Base-by-base conservation (phyloP, 2,329 filamentous ascomycete species). In the Fusarium sp. region DNA sequence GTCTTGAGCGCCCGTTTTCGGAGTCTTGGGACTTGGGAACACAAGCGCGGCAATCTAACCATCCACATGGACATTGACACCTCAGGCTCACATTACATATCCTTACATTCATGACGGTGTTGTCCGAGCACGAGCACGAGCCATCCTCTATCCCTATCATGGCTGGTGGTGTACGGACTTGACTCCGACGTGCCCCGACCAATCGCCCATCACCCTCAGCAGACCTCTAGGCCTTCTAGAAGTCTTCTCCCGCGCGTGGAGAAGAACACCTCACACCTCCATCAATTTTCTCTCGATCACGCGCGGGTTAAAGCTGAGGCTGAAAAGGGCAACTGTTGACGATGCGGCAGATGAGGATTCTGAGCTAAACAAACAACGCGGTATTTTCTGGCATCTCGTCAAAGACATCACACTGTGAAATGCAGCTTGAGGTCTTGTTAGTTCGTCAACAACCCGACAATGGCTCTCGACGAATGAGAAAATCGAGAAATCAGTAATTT, bases 191-290 rank as follows among this genome's bases (percentile, higher is more conserved):
- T 56, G 20, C 57, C 57, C 38, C 44, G 49, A 24, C 71, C 71
- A 73, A 73, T 74, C 54, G 63, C 57, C 33, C 20, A 12, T 22
- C 22, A 38, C 33, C 24, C 28, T 45, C 33, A 45, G 41, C 51
- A 52, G 59, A 59, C 70, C 56, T 76, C 76, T 69, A 49, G 59
- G 58, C 47, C 63, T 78, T 78, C 76, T 75, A 76, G 76, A 78
- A 78, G 38, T 44, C 69, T 78, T 78, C 76, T 78, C 68, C 73
- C 69, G 75, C 75, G 63, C 60, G 33, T 70, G 73, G 74, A 64
- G 63, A 63, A 48, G 33, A 28, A 54, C 36, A 39, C 51, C 52
- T 57, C 61, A 66, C 58, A 55, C 47, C 45, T 57, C 58, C 58
- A 49, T 59, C 39, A 62, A 59, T 63, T 48, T 49, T 49, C 45